Evolutionary conservation across 1,284 basidiomycete genomes (phyloP), one percentile per base, ranked within the genome.

Genomic region (Ganoderma sp.): DNA sequence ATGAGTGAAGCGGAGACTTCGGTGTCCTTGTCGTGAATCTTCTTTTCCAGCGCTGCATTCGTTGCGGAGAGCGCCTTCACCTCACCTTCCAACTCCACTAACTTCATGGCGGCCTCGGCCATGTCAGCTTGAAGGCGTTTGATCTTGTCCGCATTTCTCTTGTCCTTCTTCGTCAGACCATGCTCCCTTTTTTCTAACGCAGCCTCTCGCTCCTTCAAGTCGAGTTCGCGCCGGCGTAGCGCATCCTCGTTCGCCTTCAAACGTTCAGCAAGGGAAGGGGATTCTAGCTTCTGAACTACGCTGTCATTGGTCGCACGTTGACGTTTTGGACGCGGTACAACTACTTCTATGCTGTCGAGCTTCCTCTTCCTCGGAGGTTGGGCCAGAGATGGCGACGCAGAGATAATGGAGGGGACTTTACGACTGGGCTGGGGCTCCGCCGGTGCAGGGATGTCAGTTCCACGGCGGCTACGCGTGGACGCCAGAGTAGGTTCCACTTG

Each of bases 151-250:
- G 64, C 61, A 25, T 39, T 28, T 17, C 65, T 45, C 14, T 28
- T 62, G 8, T 63, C 64, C 61, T 65, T 42, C 25, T 67, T 64
- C 56, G 39, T 60, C 2, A 17, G 3, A 7, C 37, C 32, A 14
- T 60, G 64, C 9, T 56, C 45, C 41, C 65, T 65, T 7, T 65
- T 63, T 52, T 69, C 69, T 59, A 69, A 22, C 39, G 50, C 66
- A 15, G 34, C 34, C 43, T 69, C 65, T 17, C 63, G 63, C 34
- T 60, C 52, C 57, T 42, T 61, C 42, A 65, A 25, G 37, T 39
- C 39, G 41, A 22, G 58, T 60, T 60, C 58, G 25, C 58, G 58
- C n/a, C 19, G 28, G 37, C 37, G 62, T 4, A 64, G 32, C 7
- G 32, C 50, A 43, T 69, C 63, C 45, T 66, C 65, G 5, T 52